These are phyloP conservation scores for Chaetomium tenue DNA, from an alignment of 495 filamentous ascomycete genomes.

Conservation along the genomic window DNA sequence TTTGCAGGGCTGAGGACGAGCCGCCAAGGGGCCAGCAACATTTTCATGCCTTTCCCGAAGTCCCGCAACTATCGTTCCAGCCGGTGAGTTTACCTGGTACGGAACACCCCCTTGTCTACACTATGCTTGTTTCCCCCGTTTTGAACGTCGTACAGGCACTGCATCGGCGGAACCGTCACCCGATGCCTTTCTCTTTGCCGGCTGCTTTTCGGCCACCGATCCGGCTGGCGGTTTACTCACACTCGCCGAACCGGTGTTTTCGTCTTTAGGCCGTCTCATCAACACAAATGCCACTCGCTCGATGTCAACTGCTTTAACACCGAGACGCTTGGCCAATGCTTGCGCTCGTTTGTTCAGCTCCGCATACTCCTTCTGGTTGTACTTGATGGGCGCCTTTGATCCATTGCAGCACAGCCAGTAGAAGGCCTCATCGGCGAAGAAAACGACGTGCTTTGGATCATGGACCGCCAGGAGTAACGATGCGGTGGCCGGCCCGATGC, in stretches of 20 bases:
- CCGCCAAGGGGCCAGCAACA: background rate
- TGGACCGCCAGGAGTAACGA: conserved; percentile 65
- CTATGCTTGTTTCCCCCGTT: conserved; percentile 35
- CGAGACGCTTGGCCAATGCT: conserved; percentile 49
- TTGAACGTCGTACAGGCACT: conserved; percentile 30
- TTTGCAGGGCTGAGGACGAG: conserved; percentile 32
- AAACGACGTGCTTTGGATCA: conserved; percentile 58
- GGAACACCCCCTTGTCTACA: conserved; percentile 12
- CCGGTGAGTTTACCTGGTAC: conserved; percentile 15
- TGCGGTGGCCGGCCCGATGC: conserved; percentile 71
- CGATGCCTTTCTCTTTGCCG: conserved; percentile 39
- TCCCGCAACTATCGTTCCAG: conserved; percentile 19
- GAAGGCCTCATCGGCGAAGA: conserved; percentile 76
- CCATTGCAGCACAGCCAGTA: conserved; percentile 59
- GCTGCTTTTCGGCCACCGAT: conserved; percentile 15
- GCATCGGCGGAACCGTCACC: conserved; percentile 25
- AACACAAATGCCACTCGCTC: conserved; percentile 69
- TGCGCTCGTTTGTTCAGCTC: conserved; percentile 49
- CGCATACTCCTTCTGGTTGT: conserved; percentile 63
- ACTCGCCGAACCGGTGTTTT: background rate
- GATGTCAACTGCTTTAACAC: conserved; percentile 56
- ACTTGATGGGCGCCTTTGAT: conserved; percentile 54
- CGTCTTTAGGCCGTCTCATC: conserved; percentile 39
- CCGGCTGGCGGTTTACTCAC: conserved; percentile 17
- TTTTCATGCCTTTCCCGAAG: conserved; percentile 22